phyloP scores from a whole-genome alignment of 1,139 yeast species.

The Sugiyamaella grinbergsii region DNA sequence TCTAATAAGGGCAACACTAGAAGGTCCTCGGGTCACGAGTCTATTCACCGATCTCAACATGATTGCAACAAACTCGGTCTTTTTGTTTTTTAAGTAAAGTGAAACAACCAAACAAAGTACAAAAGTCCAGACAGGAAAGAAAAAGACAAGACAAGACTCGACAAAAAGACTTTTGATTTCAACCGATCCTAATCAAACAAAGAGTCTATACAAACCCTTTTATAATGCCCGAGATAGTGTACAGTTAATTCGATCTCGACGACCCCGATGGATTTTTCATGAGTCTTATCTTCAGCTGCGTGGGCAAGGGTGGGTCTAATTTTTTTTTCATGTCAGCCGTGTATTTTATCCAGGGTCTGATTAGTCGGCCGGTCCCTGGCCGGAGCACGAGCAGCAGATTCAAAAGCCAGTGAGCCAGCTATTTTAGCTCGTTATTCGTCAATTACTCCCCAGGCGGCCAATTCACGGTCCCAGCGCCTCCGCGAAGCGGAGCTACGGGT shows the following conservation, averaged over 20 bases:
- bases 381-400: no score
- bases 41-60: conserved; percentile 13
- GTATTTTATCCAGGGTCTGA: not conserved
- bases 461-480: no score
- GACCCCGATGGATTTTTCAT: conserved; percentile 4
- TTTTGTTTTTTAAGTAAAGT: no score
- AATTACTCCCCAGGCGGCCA: no score
- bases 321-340: not conserved
- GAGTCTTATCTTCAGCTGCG: conserved; percentile 15
- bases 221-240: not conserved
- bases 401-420: no score
- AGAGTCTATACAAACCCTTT: not conserved
- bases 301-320: conserved; percentile 7
- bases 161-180: not conserved
- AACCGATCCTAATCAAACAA: not conserved
- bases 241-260: conserved; percentile 4
- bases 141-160: not conserved
- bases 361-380: not conserved
- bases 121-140: not conserved
- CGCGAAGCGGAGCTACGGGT: conserved; percentile 1
- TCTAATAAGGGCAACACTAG: not conserved
- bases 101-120: not conserved
- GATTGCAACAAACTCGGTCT: no score
- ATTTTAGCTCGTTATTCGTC: no score
- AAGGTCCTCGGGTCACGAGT: not conserved